phyloP scores from a whole-genome alignment of 345 rosid species.

The Brassica rapa region DNA sequence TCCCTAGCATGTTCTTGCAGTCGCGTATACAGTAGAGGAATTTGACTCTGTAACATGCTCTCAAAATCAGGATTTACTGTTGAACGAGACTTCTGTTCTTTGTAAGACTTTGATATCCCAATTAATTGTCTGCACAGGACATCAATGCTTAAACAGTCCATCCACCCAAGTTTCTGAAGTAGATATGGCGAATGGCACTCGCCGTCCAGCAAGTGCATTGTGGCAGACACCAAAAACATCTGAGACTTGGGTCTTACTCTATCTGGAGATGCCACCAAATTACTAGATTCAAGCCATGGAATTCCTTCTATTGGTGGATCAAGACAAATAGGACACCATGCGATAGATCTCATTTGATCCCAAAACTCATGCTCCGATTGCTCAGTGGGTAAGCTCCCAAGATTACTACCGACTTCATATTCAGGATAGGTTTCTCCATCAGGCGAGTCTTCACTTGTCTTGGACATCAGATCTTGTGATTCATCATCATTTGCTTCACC shows the following conservation, averaged over 20 bases:
- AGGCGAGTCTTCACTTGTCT: conserved; percentile 41
- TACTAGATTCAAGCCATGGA: conserved; percentile 76
- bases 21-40: conserved; percentile 60
- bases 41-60: conserved; percentile 62
- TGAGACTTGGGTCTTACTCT: conserved; percentile 84
- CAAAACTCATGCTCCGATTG: conserved; percentile 80
- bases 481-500: conserved; percentile 45
- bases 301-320: conserved; percentile 74
- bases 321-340: conserved; percentile 82
- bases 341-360: conserved; percentile 71
- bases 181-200: conserved; percentile 63
- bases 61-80: conserved; percentile 50
- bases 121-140: conserved; percentile 64
- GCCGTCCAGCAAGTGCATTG: conserved; percentile 74
- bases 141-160: conserved; percentile 53
- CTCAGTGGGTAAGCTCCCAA: conserved; percentile 54
- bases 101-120: conserved; percentile 70
- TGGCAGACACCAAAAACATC: conserved; percentile 76
- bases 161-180: conserved; percentile 84
- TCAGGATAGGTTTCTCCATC: conserved; percentile 36
- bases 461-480: conserved; percentile 33
- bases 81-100: conserved; percentile 56
- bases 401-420: conserved; percentile 47
- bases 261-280: conserved; percentile 66
- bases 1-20: conserved; percentile 64